Conservation (phyloP, 148 eudicot species). For the Linanthus parryae region DNA sequence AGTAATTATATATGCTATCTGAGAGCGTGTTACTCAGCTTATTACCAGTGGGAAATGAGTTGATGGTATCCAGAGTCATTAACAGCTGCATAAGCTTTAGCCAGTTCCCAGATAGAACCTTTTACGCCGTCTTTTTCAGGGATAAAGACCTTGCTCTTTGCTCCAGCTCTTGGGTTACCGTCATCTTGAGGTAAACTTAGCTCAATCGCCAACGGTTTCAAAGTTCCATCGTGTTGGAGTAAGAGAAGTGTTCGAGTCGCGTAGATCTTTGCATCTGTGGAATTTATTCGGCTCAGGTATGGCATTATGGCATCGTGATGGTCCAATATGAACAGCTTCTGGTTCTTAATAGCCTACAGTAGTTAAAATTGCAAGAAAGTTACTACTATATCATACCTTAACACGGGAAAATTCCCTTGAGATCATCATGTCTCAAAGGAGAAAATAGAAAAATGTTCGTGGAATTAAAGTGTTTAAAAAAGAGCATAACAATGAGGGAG, state of each 20-base stretch:
- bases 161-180: conserved; percentile 45
- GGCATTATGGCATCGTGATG: conserved; percentile 23
- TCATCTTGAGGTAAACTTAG: conserved; percentile 59
- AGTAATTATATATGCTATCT: too few species aligned
- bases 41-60: conserved; percentile 78
- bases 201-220: conserved; percentile 68
- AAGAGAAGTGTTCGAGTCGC: conserved; percentile 60
- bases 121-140: conserved; percentile 50
- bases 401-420: too few species aligned
- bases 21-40: too few species aligned
- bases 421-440: too few species aligned
- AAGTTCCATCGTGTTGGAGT: conserved; percentile 59
- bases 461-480: too few species aligned
- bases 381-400: too few species aligned
- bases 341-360: conserved; percentile 45
- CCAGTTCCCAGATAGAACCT: conserved; percentile 60
- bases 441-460: too few species aligned
- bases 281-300: background rate
- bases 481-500: too few species aligned
- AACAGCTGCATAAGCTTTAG: conserved; percentile 70
- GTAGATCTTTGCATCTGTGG: conserved; percentile 39
- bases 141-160: conserved; percentile 46
- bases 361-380: conserved; percentile 2
- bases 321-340: conserved; percentile 55
- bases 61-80: conserved; percentile 81